Conservation (phyloP, 306 rosid species). For the Sophora flavescens region DNA sequence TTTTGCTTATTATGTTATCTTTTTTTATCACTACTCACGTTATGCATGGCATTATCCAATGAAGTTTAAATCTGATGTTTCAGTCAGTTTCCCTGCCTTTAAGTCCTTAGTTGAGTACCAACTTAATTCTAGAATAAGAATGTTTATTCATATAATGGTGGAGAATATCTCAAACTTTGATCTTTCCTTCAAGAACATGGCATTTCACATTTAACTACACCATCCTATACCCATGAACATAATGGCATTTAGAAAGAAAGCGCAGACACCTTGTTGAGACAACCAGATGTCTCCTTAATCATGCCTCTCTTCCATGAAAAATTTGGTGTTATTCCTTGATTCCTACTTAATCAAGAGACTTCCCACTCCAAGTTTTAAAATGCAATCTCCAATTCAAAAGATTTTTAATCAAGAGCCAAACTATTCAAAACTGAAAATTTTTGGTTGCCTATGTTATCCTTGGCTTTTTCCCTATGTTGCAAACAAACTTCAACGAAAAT, state of each 20-base stretch:
- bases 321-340: neutral
- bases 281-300: neutral
- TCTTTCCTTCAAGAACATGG: too few species aligned
- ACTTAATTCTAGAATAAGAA: neutral
- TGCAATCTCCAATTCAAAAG: neutral
- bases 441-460: neutral
- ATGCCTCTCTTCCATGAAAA: neutral
- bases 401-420: neutral
- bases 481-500: neutral
- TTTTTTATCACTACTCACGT: neutral
- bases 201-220: neutral
- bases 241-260: neutral
- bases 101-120: neutral
- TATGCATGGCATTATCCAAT: neutral
- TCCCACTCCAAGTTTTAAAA: neutral
- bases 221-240: neutral
- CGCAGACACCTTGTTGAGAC: neutral
- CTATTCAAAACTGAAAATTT: neutral
- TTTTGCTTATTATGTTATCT: neutral
- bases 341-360: slow-evolving; percentile 5
- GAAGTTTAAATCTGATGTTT: neutral
- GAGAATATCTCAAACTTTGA: neutral
- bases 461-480: neutral
- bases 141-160: neutral
- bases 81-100: neutral